Base-by-base conservation (phyloP, 2,329 filamentous ascomycete species). In the Fusarium protoensiforme region DNA sequence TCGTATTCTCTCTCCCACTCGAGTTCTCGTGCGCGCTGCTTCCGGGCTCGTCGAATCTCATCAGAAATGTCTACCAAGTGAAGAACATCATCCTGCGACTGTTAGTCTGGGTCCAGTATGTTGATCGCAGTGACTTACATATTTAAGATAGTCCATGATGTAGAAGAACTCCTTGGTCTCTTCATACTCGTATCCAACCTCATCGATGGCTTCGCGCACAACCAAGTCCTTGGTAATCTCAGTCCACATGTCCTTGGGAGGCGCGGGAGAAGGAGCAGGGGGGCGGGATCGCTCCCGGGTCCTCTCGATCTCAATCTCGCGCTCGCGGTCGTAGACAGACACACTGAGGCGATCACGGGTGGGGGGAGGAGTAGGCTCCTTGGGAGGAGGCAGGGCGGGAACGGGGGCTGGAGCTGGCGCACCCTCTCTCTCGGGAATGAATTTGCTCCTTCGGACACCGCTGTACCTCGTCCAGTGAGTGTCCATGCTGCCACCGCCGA, bases 171-270 rank as follows among this genome's bases (percentile, higher is more conserved):
- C 90, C 62, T 94, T 92, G 0, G 94, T 96, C 86, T 98, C 95
- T 80, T 98, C 94, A 79, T 92, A 98, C 68, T 94, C 91, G 82
- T 98, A 98, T 4, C 94, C 94, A 79, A 92, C 85, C 77, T 92
- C 87, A 75, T 97, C 92, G 73, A 98, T 93, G 20, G 96, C 96
- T 80, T 98, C 95, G 61, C 92, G 91, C 67, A 92, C 87, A 18
- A 98, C 94, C 38, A 98, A 84, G 75, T 98, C 95, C 84, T 97
- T 98, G 53, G 96, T 97, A 76, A 99, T 94, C 83, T 98, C 96
- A 0, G 96, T 99, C 96, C 96, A 98, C 85, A 97, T 93, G 68
- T 92, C 90, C 64, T 89, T 88, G 35, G 88, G 84, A 60, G 83
- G 78, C 62, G 77, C 87, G 36, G 87, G 84, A 59, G 81, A 76